A percentile compares a stretch with the other conserved stretches of the same genome.
Conservation (phyloP, 2,329 filamentous ascomycete genomes). For the Colletotrichum trifolii region DNA sequence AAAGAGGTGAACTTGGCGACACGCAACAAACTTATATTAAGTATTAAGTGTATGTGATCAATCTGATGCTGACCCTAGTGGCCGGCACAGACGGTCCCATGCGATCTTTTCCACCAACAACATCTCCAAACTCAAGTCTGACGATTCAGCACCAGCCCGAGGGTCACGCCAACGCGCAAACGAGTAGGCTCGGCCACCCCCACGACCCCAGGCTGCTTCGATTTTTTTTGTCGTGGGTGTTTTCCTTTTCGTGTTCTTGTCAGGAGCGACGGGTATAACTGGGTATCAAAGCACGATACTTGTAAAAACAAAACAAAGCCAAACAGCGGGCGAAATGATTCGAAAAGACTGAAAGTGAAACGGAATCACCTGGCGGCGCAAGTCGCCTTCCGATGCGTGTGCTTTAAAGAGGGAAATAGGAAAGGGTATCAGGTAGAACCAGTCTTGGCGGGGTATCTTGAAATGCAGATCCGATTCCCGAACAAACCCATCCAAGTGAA, state of each 20-base stretch:
- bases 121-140: constrained; percentile 36
- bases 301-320: constrained; percentile 39
- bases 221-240: constrained; percentile 39
- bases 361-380: constrained; percentile 34
- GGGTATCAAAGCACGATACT: constrained; percentile 47
- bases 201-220: constrained; percentile 37
- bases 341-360: constrained; percentile 36
- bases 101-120: constrained; percentile 33
- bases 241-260: constrained; percentile 41
- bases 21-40: constrained; percentile 56
- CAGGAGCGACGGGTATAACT: constrained; percentile 46
- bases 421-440: constrained; percentile 50
- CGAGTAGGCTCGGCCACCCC: constrained; percentile 27
- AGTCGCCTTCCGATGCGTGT: constrained; percentile 36
- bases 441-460: constrained; percentile 67
- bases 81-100: constrained; percentile 35
- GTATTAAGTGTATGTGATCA: constrained; percentile 49
- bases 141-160: constrained; percentile 34
- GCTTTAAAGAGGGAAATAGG: constrained; percentile 40
- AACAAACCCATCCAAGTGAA: constrained; percentile 46
- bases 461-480: constrained; percentile 67
- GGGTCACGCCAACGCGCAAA: constrained; percentile 38
- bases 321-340: constrained; percentile 37
- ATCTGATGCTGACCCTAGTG: constrained; percentile 37
- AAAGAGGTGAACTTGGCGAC: constrained; percentile 16